Conservation (phyloP, 2,329 filamentous ascomycete species). For the Penicillium glabrum region DNA sequence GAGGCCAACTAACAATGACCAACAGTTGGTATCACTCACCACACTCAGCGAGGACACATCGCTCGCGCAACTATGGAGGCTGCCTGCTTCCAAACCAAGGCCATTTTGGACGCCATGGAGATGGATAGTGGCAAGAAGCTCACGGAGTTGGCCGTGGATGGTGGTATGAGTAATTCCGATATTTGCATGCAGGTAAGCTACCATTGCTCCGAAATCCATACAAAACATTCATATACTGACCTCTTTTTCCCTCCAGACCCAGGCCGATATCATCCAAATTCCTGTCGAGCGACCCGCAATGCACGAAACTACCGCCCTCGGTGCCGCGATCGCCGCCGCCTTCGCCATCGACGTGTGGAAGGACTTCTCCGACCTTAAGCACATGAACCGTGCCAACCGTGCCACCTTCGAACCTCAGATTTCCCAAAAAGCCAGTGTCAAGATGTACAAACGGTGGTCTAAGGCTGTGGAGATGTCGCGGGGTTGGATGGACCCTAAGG, state of each 20-base stretch:
- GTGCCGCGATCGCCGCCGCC: constrained; percentile 84
- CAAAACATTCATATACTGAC: constrained; percentile 12
- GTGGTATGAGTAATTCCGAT: constrained; percentile 84
- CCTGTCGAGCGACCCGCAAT: constrained; percentile 81
- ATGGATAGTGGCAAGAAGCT: constrained; percentile 77
- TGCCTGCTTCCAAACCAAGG: constrained; percentile 88
- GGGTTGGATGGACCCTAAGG: constrained; percentile 58
- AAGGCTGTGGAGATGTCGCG: constrained; percentile 77
- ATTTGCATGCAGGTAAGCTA: constrained; percentile 72
- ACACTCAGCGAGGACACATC: constrained; percentile 82
- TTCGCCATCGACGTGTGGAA: constrained; percentile 79
- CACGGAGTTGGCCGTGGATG: constrained; percentile 78
- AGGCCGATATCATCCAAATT: constrained; percentile 82
- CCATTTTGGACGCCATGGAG: constrained; percentile 91
- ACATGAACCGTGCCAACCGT: constrained; percentile 69
- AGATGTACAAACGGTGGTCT: constrained; percentile 70
- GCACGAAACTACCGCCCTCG: constrained; percentile 86
- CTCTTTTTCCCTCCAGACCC: constrained; percentile 48
- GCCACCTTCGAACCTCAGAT: constrained; percentile 70
- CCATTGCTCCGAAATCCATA: constrained; percentile 50
- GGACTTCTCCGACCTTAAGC: constrained; percentile 69
- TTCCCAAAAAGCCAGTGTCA: constrained; percentile 55
- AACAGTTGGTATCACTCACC: constrained; percentile 75
- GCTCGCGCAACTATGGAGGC: constrained; percentile 86
- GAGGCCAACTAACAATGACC: constrained; percentile 7